Evolutionary conservation across 441 rosid genomes (phyloP), one percentile per base, ranked within the genome.

Genomic region (Erodium moschatum): DNA sequence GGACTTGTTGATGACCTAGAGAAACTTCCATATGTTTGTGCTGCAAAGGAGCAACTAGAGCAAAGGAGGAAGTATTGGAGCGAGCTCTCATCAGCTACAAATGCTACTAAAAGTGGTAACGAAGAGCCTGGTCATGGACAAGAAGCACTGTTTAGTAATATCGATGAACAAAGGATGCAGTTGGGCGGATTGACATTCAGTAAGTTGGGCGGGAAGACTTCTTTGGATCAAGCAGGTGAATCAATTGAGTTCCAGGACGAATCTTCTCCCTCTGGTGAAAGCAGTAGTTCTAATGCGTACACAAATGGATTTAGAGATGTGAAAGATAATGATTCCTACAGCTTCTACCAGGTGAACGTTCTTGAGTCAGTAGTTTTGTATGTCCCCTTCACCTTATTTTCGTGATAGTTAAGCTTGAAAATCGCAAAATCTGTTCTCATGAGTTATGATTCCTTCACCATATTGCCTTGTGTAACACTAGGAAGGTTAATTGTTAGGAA

Each of bases 11-110:
- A 88, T 77, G 97, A 94, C 76, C 64, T 87, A 70, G 97, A 85
- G 81, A 91, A 82, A 81, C 97, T 89, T 78, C 90, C 97, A 0
- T 94, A 87, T 82, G 99, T 94, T 27, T 85, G 89, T 80, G 92
- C 87, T 67, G 97, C 96, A 38, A 80, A 88, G 87, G 91, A 88
- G 64, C 93, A 86, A 64, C 75, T 94, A 75, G 79, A 89, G 76
- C 83, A 83, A 80, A 87, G 97, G 75, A 88, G 85, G 75, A 75
- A 73, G 74, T 83, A 86, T 77, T 94, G 97, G 99, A 89, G 79
- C 76, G 87, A 81, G 42, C 42, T 38, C 42, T 38, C 27, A 38
- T 72, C 74, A 65, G 66, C 68, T 52, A 74, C 79, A 69, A 74
- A 71, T 79, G 72, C 78, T 13, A 72, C 76, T 48, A 73, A 61